A percentile compares a stretch with the other conserved stretches of the same genome.
Conservation (phyloP, 305 asterid species). For the Coffea humblotiana region DNA sequence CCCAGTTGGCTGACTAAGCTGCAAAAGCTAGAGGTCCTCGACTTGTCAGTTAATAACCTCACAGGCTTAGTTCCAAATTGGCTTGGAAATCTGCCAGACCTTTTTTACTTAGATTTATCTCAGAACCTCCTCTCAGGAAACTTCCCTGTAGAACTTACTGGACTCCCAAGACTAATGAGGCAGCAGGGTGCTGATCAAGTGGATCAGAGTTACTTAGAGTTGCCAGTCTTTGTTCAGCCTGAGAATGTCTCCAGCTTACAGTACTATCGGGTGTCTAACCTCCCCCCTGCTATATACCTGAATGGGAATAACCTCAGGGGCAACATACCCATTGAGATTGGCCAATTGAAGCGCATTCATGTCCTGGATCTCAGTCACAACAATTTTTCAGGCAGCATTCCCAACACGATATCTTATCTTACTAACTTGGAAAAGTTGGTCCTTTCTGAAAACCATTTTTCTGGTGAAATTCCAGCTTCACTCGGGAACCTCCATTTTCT, state of each 20-base stretch:
- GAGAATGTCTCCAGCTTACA: slow-evolving; percentile 69
- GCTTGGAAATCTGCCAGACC: slow-evolving; percentile 64
- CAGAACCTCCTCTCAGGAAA: slow-evolving; percentile 58
- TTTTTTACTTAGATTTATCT: slow-evolving; percentile 85
- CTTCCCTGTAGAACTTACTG: slow-evolving; percentile 63
- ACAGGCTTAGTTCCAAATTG: slow-evolving; percentile 71
- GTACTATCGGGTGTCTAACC: slow-evolving; percentile 34
- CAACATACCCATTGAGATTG: slow-evolving; percentile 36
- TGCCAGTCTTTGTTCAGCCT: slow-evolving; percentile 86
- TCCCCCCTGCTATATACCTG: slow-evolving; percentile 44
- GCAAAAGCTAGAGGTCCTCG: slow-evolving; percentile 67
- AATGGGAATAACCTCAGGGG: slow-evolving; percentile 35
- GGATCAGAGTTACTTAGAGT: slow-evolving; percentile 57
- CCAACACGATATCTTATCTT: slow-evolving; percentile 37
- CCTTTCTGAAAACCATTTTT: slow-evolving; percentile 37
- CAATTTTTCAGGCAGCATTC: slow-evolving; percentile 38
- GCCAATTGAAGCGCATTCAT: slow-evolving; percentile 33
- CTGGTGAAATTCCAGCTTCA: slow-evolving; percentile 44
- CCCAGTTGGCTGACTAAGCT: slow-evolving; percentile 68
- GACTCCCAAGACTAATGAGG: slow-evolving; percentile 49
- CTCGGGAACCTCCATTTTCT: slow-evolving; percentile 38
- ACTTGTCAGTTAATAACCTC: slow-evolving; percentile 58
- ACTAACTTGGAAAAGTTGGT: slow-evolving; percentile 42
- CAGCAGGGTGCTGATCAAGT: slow-evolving; percentile 48
- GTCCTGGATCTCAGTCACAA: slow-evolving; percentile 35